Conservation (phyloP, 352 stramenopile genomes). For the Phytophthora cryptogea region DNA sequence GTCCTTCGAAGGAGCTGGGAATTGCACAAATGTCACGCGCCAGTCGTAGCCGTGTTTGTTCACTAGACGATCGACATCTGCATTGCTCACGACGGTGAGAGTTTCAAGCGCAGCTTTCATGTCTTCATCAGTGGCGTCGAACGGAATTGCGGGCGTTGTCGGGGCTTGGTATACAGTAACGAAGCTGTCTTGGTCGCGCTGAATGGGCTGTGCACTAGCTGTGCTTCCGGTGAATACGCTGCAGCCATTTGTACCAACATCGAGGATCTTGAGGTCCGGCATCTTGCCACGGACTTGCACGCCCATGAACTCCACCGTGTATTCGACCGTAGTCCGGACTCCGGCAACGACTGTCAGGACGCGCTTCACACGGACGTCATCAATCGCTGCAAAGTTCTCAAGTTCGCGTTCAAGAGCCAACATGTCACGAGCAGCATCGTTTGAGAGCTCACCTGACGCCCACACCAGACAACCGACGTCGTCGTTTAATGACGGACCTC, state of each 20-base stretch:
- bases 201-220: slow-evolving; percentile 25
- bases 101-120: slow-evolving; percentile 94
- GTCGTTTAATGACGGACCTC: slow-evolving; percentile 69
- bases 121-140: slow-evolving; percentile 88
- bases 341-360: slow-evolving; percentile 49
- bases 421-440: slow-evolving; percentile 47
- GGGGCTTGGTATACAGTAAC: slow-evolving; percentile 90
- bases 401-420: slow-evolving; percentile 66
- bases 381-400: slow-evolving; percentile 62
- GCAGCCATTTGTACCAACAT: slow-evolving; percentile 93
- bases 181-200: slow-evolving; percentile 31
- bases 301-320: slow-evolving; percentile 93
- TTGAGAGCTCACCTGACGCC: slow-evolving; percentile 57
- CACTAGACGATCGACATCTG: slow-evolving; percentile 85
- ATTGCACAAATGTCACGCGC: slow-evolving; percentile 92
- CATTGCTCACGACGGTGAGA: slow-evolving; percentile 86
- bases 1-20: slow-evolving; percentile 34
- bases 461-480: slow-evolving; percentile 81
- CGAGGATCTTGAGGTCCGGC: slow-evolving; percentile 81
- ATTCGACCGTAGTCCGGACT: slow-evolving; percentile 67
- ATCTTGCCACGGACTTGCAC: slow-evolving; percentile 89
- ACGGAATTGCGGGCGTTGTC: slow-evolving; percentile 90
- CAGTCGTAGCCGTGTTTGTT: slow-evolving; percentile 91
- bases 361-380: slow-evolving; percentile 73
- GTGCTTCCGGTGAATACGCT: slow-evolving; percentile 53